phyloP scores from a whole-genome alignment of 148 eudicot genomes.

The Silene latifolia region DNA sequence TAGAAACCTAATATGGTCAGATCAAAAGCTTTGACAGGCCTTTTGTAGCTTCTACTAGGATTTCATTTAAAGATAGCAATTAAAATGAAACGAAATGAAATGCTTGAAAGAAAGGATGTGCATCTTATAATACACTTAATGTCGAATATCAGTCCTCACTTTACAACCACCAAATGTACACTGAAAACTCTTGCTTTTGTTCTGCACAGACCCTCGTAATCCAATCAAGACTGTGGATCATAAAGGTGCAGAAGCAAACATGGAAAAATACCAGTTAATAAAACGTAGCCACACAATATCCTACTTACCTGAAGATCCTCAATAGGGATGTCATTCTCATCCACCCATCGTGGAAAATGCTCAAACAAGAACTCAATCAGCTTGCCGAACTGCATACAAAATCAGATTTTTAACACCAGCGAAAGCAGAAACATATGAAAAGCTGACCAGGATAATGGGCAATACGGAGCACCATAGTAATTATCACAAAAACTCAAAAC shows the following conservation, averaged over 20 bases:
- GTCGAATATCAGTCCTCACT: neutral
- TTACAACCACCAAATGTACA: neutral
- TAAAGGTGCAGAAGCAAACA: constrained; percentile 5
- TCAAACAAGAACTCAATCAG: constrained; percentile 74
- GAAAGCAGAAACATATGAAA: neutral
- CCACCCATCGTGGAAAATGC: constrained; percentile 55
- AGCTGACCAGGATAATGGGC: neutral
- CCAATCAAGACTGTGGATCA: neutral
- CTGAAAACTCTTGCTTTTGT: neutral
- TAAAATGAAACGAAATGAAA: neutral
- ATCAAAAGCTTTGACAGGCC: neutral
- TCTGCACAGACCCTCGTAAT: neutral
- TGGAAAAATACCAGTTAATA: neutral
- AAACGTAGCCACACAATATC: neutral
- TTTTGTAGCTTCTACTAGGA: too few species aligned
- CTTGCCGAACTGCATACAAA: constrained; percentile 92
- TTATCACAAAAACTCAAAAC: too few species aligned
- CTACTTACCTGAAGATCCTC: constrained; percentile 65
- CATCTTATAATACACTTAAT: neutral
- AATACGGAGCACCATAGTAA: too few species aligned
- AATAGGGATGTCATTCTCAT: constrained; percentile 52
- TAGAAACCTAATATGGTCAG: neutral
- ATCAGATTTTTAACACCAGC: too few species aligned
- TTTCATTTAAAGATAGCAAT: neutral
- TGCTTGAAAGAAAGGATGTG: neutral